A percentile compares a stretch with the other conserved stretches of the same genome.
phyloP scores from a whole-genome alignment of 345 rosid genomes.

The Mercurialis annua region DNA sequence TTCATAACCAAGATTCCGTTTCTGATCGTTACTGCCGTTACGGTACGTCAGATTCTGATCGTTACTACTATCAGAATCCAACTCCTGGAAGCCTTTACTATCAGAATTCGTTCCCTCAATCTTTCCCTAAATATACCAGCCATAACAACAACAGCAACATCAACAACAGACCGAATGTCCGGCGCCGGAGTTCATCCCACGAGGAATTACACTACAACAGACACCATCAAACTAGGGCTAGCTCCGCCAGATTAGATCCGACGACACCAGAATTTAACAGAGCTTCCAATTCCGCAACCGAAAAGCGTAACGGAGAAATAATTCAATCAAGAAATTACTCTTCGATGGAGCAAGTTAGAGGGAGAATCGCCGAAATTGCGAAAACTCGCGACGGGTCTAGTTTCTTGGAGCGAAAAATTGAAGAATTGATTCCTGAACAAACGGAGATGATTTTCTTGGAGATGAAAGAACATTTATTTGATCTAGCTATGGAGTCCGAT shows the following conservation, averaged over 20 bases:
- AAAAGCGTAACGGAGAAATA: not conserved
- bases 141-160: too few relatives aligned
- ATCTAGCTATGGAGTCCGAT: slow-evolving; percentile 26
- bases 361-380: slow-evolving; percentile 11
- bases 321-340: not conserved
- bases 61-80: slow-evolving; percentile 2
- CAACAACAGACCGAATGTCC: not conserved
- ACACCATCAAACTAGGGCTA: not conserved
- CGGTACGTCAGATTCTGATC: too few relatives aligned
- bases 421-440: slow-evolving; percentile 6
- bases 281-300: slow-evolving; percentile 4
- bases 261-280: not conserved
- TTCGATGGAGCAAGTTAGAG: slow-evolving; percentile 16
- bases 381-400: slow-evolving; percentile 13
- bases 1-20: too few relatives aligned
- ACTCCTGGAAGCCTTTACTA: too few relatives aligned
- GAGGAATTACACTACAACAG: not conserved
- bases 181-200: not conserved
- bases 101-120: too few relatives aligned
- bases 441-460: slow-evolving; percentile 27
- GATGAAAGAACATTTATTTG: slow-evolving; percentile 26
- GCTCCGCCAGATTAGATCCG: not conserved
- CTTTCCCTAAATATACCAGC: not conserved
- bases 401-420: slow-evolving; percentile 11
- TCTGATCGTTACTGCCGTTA: too few relatives aligned